phyloP scores from a whole-genome alignment of 495 filamentous ascomycete species.

The Diplogelasinospora grovesii region DNA sequence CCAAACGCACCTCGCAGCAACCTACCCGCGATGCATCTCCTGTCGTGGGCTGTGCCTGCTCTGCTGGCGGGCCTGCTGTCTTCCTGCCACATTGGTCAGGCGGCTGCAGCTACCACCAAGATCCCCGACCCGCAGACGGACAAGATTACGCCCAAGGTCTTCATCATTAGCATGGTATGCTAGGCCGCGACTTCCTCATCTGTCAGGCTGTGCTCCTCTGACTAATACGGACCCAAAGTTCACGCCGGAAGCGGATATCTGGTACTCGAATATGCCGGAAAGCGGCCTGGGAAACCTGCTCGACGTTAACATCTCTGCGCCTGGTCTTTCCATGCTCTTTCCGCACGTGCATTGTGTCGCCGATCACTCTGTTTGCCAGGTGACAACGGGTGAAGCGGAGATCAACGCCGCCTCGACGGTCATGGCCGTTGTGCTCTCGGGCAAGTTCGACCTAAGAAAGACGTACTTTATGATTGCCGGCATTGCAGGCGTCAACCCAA shows the following conservation, averaged over 20 bases:
- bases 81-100: no score
- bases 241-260: constrained; percentile 56
- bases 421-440: constrained; percentile 50
- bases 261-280: constrained; percentile 53
- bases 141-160: constrained; percentile 56
- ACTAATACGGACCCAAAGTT: constrained; percentile 40
- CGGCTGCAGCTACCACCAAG: no score
- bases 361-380: constrained; percentile 53
- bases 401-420: constrained; percentile 69
- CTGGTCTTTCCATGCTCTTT: constrained; percentile 59
- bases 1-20: no score
- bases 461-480: constrained; percentile 69
- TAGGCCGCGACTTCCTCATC: neutral
- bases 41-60: no score
- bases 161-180: constrained; percentile 63
- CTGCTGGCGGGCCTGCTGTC: no score
- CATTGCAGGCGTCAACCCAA: constrained; percentile 67
- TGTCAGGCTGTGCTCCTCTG: neutral
- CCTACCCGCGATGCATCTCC: no score
- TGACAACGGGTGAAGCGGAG: constrained; percentile 52
- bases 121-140: no score
- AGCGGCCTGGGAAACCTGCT: constrained; percentile 43
- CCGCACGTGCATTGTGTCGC: constrained; percentile 58
- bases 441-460: constrained; percentile 55
- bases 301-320: constrained; percentile 58